Conservation (phyloP, 768 basidiomycete genomes). For the Suillus plorans region DNA sequence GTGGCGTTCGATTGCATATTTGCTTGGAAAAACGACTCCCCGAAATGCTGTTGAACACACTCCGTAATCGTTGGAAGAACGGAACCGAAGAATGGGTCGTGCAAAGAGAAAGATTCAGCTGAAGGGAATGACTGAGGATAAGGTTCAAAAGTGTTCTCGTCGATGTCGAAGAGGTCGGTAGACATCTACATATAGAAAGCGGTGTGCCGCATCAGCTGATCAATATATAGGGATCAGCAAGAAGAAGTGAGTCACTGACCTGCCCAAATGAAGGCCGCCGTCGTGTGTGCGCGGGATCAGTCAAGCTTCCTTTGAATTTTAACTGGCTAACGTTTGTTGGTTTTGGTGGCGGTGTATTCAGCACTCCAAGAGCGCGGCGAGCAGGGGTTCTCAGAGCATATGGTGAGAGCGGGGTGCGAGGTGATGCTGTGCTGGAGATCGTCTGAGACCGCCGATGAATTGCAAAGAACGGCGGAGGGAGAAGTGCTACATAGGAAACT, state of each 20-base stretch:
- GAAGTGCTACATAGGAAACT: slow-evolving; percentile 40
- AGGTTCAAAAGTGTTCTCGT: slow-evolving; percentile 65
- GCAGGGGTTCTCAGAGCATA: slow-evolving; percentile 30
- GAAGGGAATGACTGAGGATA: slow-evolving; percentile 41
- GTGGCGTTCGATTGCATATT: slow-evolving; percentile 22
- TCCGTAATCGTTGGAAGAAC: slow-evolving; percentile 34
- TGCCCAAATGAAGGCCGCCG: slow-evolving; percentile 41
- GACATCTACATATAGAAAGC: slow-evolving; percentile 35
- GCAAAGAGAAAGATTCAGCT: slow-evolving; percentile 35
- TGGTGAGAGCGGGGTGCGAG: slow-evolving; percentile 27
- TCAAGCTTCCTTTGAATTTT: slow-evolving; percentile 67
- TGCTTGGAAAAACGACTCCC: slow-evolving; percentile 14
- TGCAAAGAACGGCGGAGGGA: slow-evolving; percentile 59
- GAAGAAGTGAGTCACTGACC: slow-evolving; percentile 30
- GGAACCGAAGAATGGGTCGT: slow-evolving; percentile 43
- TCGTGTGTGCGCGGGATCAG: slow-evolving; percentile 62
- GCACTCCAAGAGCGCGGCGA: slow-evolving; percentile 35
- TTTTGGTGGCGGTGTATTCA: slow-evolving; percentile 68
- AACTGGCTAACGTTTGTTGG: slow-evolving; percentile 51
- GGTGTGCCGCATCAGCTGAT: slow-evolving; percentile 19
- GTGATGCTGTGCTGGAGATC: slow-evolving; percentile 49
- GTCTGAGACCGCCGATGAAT: slow-evolving; percentile 57
- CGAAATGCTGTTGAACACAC: slow-evolving; percentile 24
- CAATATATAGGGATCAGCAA: slow-evolving; percentile 8
- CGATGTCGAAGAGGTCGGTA: slow-evolving; percentile 69